These are phyloP conservation scores for Nematodospora valgi DNA, from an alignment of 805 yeast species.

Conservation along the genomic window DNA sequence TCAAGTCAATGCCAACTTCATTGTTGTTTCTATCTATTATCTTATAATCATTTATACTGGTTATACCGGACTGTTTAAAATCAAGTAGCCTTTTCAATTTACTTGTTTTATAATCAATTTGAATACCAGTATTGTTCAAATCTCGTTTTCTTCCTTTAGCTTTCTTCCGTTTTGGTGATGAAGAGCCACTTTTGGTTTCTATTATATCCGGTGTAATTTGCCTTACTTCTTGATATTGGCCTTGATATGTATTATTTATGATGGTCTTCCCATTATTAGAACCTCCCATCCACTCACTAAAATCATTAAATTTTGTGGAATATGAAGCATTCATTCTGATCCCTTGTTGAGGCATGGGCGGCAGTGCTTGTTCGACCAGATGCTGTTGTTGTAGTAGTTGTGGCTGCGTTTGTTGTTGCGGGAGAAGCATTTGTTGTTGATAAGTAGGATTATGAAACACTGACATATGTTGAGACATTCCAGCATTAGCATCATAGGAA, in stretches of 20 bases:
- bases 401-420: conserved; percentile 1
- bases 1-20: conserved; percentile 21
- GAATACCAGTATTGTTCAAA: conserved; percentile 13
- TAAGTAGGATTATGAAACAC: conserved; percentile 1
- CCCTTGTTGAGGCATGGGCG: conserved; percentile 8
- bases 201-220: too few species aligned
- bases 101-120: conserved; percentile 23
- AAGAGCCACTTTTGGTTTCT: neutral
- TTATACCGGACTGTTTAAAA: conserved; percentile 17
- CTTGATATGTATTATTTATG: conserved; percentile 5
- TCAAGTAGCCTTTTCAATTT: conserved; percentile 28
- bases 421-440: conserved; percentile 3
- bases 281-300: neutral
- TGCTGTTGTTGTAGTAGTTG: conserved; percentile 7
- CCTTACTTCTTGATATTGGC: conserved; percentile 4
- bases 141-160: conserved; percentile 11
- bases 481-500: conserved; percentile 19
- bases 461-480: conserved; percentile 10
- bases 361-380: conserved; percentile 1
- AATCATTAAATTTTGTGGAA: neutral
- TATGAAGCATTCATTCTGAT: neutral
- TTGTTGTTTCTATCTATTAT: conserved; percentile 29
- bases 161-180: conserved; percentile 10
- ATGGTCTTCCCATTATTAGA: conserved; percentile 3
- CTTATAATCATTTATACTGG: conserved; percentile 16